A percentile compares a stretch with the other conserved stretches of the same genome.
Evolutionary conservation across 768 basidiomycete genomes (phyloP).

Genomic region (Lactifluus piperatus): DNA sequence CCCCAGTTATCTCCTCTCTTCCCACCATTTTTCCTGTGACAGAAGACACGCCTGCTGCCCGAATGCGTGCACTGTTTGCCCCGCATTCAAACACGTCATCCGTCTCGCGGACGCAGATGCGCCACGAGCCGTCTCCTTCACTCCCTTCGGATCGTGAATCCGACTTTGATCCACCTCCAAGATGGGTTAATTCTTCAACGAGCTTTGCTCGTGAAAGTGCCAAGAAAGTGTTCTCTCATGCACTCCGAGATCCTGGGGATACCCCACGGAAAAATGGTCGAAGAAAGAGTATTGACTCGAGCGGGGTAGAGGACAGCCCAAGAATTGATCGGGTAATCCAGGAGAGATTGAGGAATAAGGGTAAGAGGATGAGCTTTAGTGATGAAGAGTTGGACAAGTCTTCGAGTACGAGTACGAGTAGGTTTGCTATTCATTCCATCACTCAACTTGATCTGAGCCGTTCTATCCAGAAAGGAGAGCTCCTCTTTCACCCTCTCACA

Average conservation of each 20-base stretch:
- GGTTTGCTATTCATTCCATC: slow-evolving; percentile 3
- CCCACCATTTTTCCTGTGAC: slow-evolving; percentile 11
- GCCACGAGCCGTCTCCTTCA: slow-evolving; percentile 17
- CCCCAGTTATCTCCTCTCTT: slow-evolving; percentile 15
- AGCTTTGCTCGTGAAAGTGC: slow-evolving; percentile 17
- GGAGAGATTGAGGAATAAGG: slow-evolving; percentile 18
- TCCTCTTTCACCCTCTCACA: slow-evolving; percentile 8
- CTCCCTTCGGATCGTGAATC: slow-evolving; percentile 19
- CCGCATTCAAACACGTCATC: slow-evolving; percentile 17
- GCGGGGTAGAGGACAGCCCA: slow-evolving; percentile 22
- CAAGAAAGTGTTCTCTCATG: slow-evolving; percentile 15
- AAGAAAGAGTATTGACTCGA: slow-evolving; percentile 21
- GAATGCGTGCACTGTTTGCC: slow-evolving; percentile 17
- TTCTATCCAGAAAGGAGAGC: not conserved
- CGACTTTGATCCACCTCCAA: slow-evolving; percentile 19
- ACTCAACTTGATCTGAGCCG: not conserved
- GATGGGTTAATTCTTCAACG: slow-evolving; percentile 4
- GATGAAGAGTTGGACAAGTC: slow-evolving; percentile 19
- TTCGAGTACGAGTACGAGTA: not conserved
- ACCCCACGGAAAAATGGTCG: slow-evolving; percentile 8
- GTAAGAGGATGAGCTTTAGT: slow-evolving; percentile 18
- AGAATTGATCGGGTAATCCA: slow-evolving; percentile 14
- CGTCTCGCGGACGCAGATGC: slow-evolving; percentile 12
- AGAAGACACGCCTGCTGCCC: slow-evolving; percentile 15
- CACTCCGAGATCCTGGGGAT: slow-evolving; percentile 12